Evolutionary conservation across 1,139 yeast species (phyloP), one percentile per base, ranked within the genome.

Genomic region (Komagataea norvegica): DNA sequence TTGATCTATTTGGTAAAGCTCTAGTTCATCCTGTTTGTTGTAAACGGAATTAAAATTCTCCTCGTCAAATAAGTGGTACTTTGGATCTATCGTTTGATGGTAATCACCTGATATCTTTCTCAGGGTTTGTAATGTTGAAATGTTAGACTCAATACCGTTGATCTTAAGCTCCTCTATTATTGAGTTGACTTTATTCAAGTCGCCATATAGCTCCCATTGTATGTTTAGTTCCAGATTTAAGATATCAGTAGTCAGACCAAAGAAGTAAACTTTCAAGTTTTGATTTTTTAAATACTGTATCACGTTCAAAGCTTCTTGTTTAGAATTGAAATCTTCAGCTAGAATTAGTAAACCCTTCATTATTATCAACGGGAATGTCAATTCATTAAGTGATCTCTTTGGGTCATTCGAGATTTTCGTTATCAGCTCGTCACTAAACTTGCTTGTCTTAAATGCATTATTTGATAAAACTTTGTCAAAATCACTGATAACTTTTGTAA

Each of bases 141-240:
- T 40, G 42, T 65, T 58, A 4, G 65, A 63, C 20, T 54, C 55
- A n/a, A 69, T 59, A 10, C 69, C 73, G 42, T 70, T 69, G 36
- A 62, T 61, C 14, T 59, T 59, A 58, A 70, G 60, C 40, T 69
- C 74, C 8, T 60, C 55, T 14, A 67, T 48, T 14, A 66, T 44
- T 3, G 54, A 46, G 22, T 62, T 61, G 10, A 67, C 55, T 8
- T 57, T 52, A 20, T 54, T 54, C 13, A 69, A 44, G 37, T 69
- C 72, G 25, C 62, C 58, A 48, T 56, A 67, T 34, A 51, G 52
- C 25, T 59, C 51, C 73, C 74, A 70, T 11, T 60, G 46, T 6
- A 67, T 48, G 22, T 50, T 44, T 11, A 70, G 47, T 30, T 65
- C 56, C 36, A 55, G 56, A 45, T 68, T 68, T 48, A 67, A 68